A percentile compares a stretch with the other conserved stretches of the same genome.
Evolutionary conservation across 176 grass and related monocot species (phyloP).

Genomic region (Saccharum spontaneum): DNA sequence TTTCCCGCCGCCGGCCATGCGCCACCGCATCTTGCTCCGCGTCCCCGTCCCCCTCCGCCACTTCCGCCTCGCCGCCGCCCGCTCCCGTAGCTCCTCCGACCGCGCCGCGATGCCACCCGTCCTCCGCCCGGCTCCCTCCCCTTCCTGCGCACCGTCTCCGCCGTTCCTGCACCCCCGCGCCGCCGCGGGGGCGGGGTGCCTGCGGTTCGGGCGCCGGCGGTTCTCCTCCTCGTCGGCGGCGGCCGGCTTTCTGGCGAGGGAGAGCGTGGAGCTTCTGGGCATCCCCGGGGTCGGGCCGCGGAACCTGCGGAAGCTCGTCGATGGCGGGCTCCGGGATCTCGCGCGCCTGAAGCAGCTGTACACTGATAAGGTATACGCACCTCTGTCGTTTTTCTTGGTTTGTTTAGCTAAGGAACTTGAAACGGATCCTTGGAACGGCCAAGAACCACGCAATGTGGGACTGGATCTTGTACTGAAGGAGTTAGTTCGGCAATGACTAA

Average conservation of each 20-base stretch:
- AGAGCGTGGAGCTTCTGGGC: slow-evolving; percentile 48
- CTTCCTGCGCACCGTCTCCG: not conserved
- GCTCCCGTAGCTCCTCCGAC: not conserved
- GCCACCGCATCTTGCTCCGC: not conserved
- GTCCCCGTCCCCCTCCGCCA: not conserved
- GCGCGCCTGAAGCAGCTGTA: slow-evolving; percentile 67
- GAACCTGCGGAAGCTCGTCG: slow-evolving; percentile 63
- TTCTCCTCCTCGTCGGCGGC: not conserved
- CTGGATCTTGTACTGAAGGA: too few relatives aligned
- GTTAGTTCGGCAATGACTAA: not conserved
- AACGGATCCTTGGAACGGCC: not conserved
- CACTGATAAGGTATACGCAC: slow-evolving; percentile 47
- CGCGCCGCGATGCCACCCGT: not conserved
- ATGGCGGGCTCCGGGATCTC: slow-evolving; percentile 55
- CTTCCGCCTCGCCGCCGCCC: not conserved
- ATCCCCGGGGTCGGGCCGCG: slow-evolving; percentile 64
- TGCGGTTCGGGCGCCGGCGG: not conserved
- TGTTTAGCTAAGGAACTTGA: not conserved
- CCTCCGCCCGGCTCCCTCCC: slow-evolving; percentile 15
- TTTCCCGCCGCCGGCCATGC: slow-evolving; percentile 28
- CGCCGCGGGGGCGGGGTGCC: not conserved
- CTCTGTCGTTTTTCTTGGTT: not conserved
- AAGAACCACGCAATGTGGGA: not conserved
- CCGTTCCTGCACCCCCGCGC: not conserved
- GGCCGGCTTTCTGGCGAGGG: not conserved